A percentile compares a stretch with the other conserved stretches of the same genome.
These are phyloP conservation scores for Nemania abortiva DNA, from an alignment of 2,329 filamentous ascomycete species.

Conservation along the genomic window DNA sequence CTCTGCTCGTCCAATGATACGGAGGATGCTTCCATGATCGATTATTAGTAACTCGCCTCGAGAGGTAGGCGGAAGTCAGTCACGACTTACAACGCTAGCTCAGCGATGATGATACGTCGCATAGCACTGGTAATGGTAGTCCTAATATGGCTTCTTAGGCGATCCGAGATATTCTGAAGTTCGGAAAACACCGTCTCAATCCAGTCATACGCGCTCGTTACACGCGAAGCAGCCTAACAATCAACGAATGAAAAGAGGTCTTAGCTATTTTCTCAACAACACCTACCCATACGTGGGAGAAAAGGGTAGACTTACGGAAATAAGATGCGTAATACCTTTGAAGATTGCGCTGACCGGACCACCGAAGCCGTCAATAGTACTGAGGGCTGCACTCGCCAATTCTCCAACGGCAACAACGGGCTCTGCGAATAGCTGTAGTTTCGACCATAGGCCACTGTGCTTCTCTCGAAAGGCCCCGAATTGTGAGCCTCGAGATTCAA, in stretches of 20 bases:
- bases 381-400: slow-evolving; percentile 6
- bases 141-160: slow-evolving; percentile 14
- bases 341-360: slow-evolving; percentile 9
- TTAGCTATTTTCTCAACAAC: slow-evolving; percentile 9
- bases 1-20: slow-evolving; percentile 22
- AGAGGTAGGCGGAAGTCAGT: too few relatives aligned
- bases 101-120: slow-evolving; percentile 24
- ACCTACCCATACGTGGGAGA: neutral
- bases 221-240: slow-evolving; percentile 18
- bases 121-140: slow-evolving; percentile 23
- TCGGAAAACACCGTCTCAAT: slow-evolving; percentile 22
- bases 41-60: neutral
- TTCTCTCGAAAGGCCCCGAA: slow-evolving; percentile 23
- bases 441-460: slow-evolving; percentile 14
- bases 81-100: slow-evolving; percentile 21
- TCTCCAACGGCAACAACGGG: slow-evolving; percentile 3
- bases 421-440: slow-evolving; percentile 6
- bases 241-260: neutral
- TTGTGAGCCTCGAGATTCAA: slow-evolving; percentile 9
- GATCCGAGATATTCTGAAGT: slow-evolving; percentile 26
- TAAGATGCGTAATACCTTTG: slow-evolving; percentile 21
- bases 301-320: slow-evolving; percentile 9
- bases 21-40: slow-evolving; percentile 10
- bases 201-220: slow-evolving; percentile 27
- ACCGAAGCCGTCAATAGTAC: slow-evolving; percentile 8